phyloP scores from a whole-genome alignment of 2,329 filamentous ascomycete genomes.

The Curvularia spicifera region DNA sequence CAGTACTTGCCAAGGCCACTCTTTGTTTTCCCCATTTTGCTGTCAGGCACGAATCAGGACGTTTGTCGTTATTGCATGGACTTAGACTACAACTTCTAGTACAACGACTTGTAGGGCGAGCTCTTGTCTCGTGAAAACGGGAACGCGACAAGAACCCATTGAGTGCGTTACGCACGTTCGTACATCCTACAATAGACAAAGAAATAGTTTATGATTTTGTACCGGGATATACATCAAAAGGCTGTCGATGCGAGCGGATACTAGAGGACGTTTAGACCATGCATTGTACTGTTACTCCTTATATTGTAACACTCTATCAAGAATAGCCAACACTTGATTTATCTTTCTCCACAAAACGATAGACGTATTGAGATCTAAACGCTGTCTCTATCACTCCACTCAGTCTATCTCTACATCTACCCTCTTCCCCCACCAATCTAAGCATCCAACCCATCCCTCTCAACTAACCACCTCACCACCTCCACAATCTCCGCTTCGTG shows the following conservation, averaged over 20 bases:
- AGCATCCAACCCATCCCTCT: slow-evolving; percentile 83
- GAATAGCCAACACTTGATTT: too few relatives aligned
- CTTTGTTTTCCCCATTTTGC: not conserved
- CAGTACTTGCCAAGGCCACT: too few relatives aligned
- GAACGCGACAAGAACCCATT: not conserved
- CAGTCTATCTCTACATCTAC: not conserved
- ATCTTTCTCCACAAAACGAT: not conserved
- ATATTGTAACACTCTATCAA: not conserved
- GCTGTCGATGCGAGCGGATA: too few relatives aligned
- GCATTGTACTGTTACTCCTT: not conserved
- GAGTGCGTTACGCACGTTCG: too few relatives aligned
- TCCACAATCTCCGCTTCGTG: slow-evolving; percentile 69
- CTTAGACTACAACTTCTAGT: not conserved
- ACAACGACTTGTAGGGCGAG: not conserved
- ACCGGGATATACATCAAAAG: not conserved
- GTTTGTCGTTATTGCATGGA: not conserved
- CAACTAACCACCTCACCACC: slow-evolving; percentile 79
- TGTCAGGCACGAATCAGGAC: not conserved
- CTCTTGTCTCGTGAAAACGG: not conserved
- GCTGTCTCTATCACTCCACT: not conserved
- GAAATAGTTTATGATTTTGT: not conserved
- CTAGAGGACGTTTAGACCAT: too few relatives aligned
- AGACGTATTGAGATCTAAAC: not conserved
- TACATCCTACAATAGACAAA: not conserved
- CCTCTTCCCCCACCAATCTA: not conserved